phyloP scores from a whole-genome alignment of 129 eudicot genomes.

The Mikania micrantha region DNA sequence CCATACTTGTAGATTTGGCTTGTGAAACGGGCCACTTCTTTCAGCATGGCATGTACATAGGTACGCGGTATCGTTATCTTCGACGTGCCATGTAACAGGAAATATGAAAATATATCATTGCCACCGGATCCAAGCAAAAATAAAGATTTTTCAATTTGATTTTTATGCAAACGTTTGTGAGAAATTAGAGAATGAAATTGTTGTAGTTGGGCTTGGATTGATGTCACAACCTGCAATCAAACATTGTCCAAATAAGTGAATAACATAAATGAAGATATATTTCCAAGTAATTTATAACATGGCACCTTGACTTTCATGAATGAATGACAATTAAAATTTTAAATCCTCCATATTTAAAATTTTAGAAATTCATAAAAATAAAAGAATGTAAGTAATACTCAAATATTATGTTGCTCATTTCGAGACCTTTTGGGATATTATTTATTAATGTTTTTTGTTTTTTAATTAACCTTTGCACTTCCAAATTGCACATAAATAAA shows the following conservation, averaged over 20 bases:
- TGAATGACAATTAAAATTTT: too few relatives aligned
- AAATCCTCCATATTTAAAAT: too few relatives aligned
- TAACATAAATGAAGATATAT: background rate
- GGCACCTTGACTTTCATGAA: background rate
- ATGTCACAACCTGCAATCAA: constrained; percentile 45
- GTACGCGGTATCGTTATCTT: constrained; percentile 29
- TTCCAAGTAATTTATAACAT: background rate
- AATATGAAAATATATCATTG: constrained; percentile 58
- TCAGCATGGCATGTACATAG: constrained; percentile 46
- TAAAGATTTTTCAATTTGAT: constrained; percentile 30
- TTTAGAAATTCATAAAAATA: too few relatives aligned
- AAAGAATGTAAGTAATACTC: too few relatives aligned
- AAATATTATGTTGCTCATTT: too few relatives aligned
- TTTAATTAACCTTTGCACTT: too few relatives aligned
- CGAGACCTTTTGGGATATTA: too few relatives aligned
- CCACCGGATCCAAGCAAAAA: constrained; percentile 57
- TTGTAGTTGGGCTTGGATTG: constrained; percentile 54
- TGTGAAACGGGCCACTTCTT: constrained; percentile 30
- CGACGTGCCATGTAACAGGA: constrained; percentile 27
- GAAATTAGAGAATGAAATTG: constrained; percentile 41
- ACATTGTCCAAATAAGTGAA: background rate
- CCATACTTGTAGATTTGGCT: too few relatives aligned
- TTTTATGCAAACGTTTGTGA: constrained; percentile 28
- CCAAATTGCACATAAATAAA: too few relatives aligned
- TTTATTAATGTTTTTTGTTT: too few relatives aligned